Conservation (phyloP, 2,329 filamentous ascomycete genomes). For the Atkinsonella texensis region DNA sequence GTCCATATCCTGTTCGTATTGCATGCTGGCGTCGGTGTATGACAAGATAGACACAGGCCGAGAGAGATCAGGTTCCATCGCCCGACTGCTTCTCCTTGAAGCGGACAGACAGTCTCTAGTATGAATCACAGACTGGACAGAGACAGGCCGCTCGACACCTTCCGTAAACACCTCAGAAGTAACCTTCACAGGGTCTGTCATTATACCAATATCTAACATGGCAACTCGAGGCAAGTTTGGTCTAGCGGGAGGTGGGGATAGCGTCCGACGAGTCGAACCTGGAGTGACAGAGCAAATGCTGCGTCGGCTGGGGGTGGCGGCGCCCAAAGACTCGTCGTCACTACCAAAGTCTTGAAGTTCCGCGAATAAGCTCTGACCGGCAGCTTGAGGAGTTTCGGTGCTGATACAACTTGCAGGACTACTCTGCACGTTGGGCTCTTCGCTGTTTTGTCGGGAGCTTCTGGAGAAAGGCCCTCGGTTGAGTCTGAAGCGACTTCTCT, state of each 20-base stretch:
- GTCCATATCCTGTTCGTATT: constrained; percentile 37
- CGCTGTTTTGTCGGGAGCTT: constrained; percentile 48
- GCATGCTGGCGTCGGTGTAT: constrained; percentile 41
- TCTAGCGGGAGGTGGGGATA: constrained; percentile 34
- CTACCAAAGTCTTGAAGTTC: constrained; percentile 74
- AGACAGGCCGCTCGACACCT: constrained; percentile 20
- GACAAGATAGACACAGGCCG: constrained; percentile 36
- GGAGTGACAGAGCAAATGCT: constrained; percentile 36
- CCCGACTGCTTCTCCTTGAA: constrained; percentile 15
- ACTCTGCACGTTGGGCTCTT: constrained; percentile 44
- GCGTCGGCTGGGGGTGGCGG: constrained; percentile 42
- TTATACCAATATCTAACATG: constrained; percentile 49
- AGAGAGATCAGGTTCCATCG: constrained; percentile 17
- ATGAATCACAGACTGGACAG: constrained; percentile 30
- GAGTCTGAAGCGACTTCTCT: constrained; percentile 61
- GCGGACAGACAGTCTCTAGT: constrained; percentile 13
- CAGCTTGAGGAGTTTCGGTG: constrained; percentile 38
- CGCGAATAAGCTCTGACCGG: constrained; percentile 74
- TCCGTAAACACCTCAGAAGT: constrained; percentile 9
- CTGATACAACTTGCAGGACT: constrained; percentile 47
- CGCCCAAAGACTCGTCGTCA: constrained; percentile 59
- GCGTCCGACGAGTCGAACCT: constrained; percentile 30
- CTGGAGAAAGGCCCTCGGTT: constrained; percentile 49
- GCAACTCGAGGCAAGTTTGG: constrained; percentile 38
- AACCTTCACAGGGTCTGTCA: constrained; percentile 46